Evolutionary conservation across 1,284 basidiomycete genomes (phyloP).

Genomic region (Porodaedalea pini): DNA sequence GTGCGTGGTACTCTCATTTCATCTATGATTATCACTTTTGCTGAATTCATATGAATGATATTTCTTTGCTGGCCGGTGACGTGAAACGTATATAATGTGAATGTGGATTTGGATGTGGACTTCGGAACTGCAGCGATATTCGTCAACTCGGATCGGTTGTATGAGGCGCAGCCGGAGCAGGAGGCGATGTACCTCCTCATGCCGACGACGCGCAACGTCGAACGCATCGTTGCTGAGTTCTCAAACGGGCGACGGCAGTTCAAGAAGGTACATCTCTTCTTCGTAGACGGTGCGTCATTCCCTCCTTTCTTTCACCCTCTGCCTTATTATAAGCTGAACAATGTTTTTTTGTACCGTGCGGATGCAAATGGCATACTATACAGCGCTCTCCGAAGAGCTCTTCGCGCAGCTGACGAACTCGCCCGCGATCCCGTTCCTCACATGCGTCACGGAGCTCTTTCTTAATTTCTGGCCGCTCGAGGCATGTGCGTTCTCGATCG

Average conservation of each 20-base stretch:
- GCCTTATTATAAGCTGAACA: slow-evolving; percentile 9
- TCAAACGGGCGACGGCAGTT: slow-evolving; percentile 68
- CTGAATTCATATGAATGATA: too few species aligned
- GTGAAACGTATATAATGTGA: not conserved
- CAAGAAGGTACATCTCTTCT: slow-evolving; percentile 88
- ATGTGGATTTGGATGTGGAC: not conserved
- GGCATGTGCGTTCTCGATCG: slow-evolving; percentile 77
- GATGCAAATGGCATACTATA: slow-evolving; percentile 1
- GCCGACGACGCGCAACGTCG: slow-evolving; percentile 91
- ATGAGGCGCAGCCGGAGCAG: slow-evolving; percentile 76
- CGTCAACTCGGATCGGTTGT: slow-evolving; percentile 60
- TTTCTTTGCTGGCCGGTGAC: not conserved
- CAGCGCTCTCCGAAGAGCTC: slow-evolving; percentile 71
- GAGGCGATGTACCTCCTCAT: slow-evolving; percentile 94
- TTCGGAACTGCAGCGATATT: slow-evolving; percentile 60
- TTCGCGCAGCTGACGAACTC: slow-evolving; percentile 73
- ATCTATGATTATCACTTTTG: too few species aligned
- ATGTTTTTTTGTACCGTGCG: not conserved
- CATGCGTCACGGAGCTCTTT: slow-evolving; percentile 78
- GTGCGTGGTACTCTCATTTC: slow-evolving; percentile 46
- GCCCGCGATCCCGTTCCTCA: slow-evolving; percentile 66
- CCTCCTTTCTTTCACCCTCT: slow-evolving; percentile 4
- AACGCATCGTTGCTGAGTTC: slow-evolving; percentile 88
- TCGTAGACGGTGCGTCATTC: slow-evolving; percentile 76
- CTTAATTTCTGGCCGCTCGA: slow-evolving; percentile 89